Evolutionary conservation across 176 grass and related monocot species (phyloP).

Genomic region (Bolboschoenus planiculmis): DNA sequence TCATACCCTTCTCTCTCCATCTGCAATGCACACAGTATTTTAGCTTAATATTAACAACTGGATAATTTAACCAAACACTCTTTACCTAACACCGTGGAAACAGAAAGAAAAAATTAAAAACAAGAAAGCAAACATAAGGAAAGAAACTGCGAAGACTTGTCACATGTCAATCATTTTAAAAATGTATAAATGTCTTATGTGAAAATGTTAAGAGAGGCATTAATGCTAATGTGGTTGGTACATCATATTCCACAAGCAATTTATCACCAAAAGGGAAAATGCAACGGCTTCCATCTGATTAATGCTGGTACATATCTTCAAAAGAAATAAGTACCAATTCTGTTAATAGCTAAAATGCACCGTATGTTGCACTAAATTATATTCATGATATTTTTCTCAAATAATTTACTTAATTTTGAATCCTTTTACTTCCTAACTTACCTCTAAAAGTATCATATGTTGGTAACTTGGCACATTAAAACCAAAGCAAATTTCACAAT

Average conservation of each 20-base stretch:
- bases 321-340: not conserved
- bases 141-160: not conserved
- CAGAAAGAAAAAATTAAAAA: not conserved
- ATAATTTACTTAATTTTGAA: not conserved
- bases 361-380: not conserved
- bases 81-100: not conserved
- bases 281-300: not conserved
- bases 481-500: no score
- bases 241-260: not conserved
- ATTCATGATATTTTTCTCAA: not conserved
- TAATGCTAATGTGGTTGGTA: not conserved
- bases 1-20: constrained; percentile 72
- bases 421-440: not conserved
- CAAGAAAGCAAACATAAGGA: not conserved
- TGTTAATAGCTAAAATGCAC: not conserved
- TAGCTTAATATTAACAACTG: constrained; percentile 17
- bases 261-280: not conserved
- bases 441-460: no score
- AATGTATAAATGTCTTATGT: not conserved
- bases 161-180: not conserved
- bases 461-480: no score
- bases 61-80: not conserved
- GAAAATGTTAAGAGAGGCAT: not conserved
- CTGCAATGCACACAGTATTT: constrained; percentile 33
- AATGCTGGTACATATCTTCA: not conserved